Conservation (phyloP, 345 rosid genomes). For the Linum tenue region DNA sequence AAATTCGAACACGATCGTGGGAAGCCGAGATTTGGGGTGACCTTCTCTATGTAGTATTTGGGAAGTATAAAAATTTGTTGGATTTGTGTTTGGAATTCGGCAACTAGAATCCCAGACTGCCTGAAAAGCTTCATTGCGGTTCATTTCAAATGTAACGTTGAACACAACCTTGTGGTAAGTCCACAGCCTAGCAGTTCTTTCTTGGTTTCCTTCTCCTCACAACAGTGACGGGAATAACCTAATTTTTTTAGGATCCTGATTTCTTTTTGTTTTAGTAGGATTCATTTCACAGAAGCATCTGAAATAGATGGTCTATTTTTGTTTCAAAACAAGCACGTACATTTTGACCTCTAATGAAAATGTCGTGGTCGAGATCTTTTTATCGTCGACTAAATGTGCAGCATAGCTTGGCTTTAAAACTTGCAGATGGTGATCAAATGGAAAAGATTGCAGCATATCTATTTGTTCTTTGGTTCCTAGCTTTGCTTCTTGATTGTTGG, state of each 20-base stretch:
- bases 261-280: too few relatives aligned
- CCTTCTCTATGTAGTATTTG: conserved; percentile 32
- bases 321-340: too few relatives aligned
- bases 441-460: too few relatives aligned
- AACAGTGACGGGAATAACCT: not conserved
- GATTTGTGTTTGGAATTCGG: too few relatives aligned
- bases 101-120: not conserved
- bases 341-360: not conserved
- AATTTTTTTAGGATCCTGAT: not conserved
- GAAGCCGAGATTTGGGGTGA: conserved; percentile 45
- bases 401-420: too few relatives aligned
- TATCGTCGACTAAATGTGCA: too few relatives aligned
- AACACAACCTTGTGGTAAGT: not conserved
- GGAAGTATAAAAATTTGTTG: too few relatives aligned
- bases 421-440: too few relatives aligned
- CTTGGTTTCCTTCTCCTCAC: not conserved
- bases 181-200: not conserved
- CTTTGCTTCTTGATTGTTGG: too few relatives aligned
- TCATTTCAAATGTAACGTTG: not conserved
- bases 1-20: conserved; percentile 46
- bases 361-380: not conserved
- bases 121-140: too few relatives aligned
- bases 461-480: too few relatives aligned
- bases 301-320: not conserved
- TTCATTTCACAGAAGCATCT: too few relatives aligned